These are phyloP conservation scores for Solanum habrochaites DNA, from an alignment of 257 asterid species.

Conservation along the genomic window DNA sequence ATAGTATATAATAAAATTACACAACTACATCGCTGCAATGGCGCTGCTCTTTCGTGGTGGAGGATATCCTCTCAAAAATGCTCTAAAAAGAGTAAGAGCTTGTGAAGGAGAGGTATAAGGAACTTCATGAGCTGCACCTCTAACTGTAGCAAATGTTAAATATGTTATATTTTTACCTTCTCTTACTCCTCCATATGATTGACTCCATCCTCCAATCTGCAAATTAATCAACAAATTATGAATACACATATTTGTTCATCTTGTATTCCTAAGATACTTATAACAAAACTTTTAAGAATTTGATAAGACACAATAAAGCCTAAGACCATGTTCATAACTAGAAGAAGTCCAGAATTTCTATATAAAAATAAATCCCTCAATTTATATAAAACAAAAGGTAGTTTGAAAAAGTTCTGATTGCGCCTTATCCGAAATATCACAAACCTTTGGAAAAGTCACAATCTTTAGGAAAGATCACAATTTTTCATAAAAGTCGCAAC, in stretches of 20 bases:
- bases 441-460: too few relatives aligned
- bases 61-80: slow-evolving; percentile 5
- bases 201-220: slow-evolving; percentile 13
- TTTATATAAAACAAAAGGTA: too few relatives aligned
- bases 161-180: not conserved
- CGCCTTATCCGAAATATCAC: too few relatives aligned
- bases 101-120: slow-evolving; percentile 19
- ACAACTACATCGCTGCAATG: not conserved
- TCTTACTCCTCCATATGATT: not conserved
- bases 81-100: slow-evolving; percentile 6
- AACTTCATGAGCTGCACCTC: slow-evolving; percentile 16
- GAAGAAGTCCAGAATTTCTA: too few relatives aligned
- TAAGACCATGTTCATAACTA: too few relatives aligned
- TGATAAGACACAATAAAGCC: too few relatives aligned
- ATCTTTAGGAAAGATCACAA: too few relatives aligned
- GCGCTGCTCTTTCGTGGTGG: not conserved
- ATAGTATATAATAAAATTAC: not conserved
- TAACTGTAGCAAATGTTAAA: slow-evolving; percentile 13
- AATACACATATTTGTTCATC: not conserved
- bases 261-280: too few relatives aligned
- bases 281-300: too few relatives aligned
- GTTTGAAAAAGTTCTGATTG: too few relatives aligned
- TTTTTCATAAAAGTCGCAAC: too few relatives aligned
- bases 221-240: not conserved
- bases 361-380: too few relatives aligned